A percentile compares a stretch with the other conserved stretches of the same genome.
Evolutionary conservation across 169 alveolate species (phyloP).

Genomic region (Eimeria acervulina): DNA sequence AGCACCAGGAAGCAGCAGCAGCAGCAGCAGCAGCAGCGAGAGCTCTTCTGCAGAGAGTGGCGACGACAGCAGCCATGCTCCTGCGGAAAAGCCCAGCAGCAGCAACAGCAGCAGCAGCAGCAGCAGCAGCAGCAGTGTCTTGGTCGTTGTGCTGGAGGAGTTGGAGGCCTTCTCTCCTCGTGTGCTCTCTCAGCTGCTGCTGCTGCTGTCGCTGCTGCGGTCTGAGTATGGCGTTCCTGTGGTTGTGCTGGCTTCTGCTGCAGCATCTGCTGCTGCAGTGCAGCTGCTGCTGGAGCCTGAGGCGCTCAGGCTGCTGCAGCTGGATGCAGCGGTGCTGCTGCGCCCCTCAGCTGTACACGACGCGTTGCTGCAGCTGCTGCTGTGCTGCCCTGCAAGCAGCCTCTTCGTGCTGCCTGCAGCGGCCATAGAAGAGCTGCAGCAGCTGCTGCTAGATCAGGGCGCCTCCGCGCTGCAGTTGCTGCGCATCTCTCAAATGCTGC

Average conservation of each 20-base stretch:
- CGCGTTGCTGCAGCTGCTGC: conserved; percentile 80
- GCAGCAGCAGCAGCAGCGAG: conserved; percentile 70
- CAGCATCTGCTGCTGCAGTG: conserved; percentile 57
- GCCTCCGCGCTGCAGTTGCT: conserved; percentile 80
- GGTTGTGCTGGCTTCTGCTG: conserved; percentile 63
- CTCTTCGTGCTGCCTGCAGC: conserved; percentile 77
- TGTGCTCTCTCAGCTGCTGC: conserved; percentile 60
- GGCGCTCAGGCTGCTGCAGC: conserved; percentile 46
- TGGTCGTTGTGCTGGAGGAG: conserved; percentile 80
- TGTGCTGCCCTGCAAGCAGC: conserved; percentile 71
- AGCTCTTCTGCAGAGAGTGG: conserved; percentile 40
- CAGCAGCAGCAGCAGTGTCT: conserved; percentile 42
- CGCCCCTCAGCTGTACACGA: conserved; percentile 80
- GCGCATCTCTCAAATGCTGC: conserved; percentile 22
- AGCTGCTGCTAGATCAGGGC: conserved; percentile 66
- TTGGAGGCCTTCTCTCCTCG: conserved; percentile 73
- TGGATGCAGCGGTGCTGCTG: conserved; percentile 78
- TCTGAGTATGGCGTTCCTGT: conserved; percentile 46
- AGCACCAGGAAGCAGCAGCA: conserved; percentile 41
- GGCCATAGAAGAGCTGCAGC: conserved; percentile 61
- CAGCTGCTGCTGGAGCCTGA: conserved; percentile 76
- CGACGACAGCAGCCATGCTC: background rate
- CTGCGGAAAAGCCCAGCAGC: background rate
- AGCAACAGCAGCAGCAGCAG: background rate
- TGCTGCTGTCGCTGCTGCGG: conserved; percentile 77